phyloP scores from a whole-genome alignment of 805 yeast species.

The Cyberlindnera maritima region DNA sequence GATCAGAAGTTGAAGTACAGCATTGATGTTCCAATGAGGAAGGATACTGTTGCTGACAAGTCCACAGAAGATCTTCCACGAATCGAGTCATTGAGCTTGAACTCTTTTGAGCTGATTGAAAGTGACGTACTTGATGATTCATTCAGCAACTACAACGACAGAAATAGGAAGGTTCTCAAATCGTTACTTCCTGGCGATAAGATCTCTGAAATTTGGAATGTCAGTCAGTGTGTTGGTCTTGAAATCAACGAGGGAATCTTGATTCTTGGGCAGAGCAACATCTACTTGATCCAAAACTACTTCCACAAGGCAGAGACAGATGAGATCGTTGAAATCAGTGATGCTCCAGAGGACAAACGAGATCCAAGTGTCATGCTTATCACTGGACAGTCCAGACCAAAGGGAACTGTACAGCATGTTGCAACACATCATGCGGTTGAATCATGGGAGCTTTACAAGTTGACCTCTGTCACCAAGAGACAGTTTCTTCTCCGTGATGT shows the following conservation, averaged over 20 bases:
- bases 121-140: conserved; percentile 35
- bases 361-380: conserved; percentile 71
- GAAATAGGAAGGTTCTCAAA: conserved; percentile 70
- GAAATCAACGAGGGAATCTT: conserved; percentile 73
- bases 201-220: conserved; percentile 71
- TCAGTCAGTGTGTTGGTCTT: conserved; percentile 72
- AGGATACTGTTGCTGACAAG: conserved; percentile 11
- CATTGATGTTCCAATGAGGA: conserved; percentile 38
- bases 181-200: conserved; percentile 68
- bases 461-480: conserved; percentile 67
- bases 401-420: conserved; percentile 10
- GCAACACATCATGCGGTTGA: conserved; percentile 44
- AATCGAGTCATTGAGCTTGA: conserved; percentile 25
- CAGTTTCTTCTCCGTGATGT: conserved; percentile 77
- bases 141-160: conserved; percentile 49
- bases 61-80: conserved; percentile 14
- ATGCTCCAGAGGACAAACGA: conserved; percentile 57
- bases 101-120: conserved; percentile 45
- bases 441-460: conserved; percentile 57
- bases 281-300: conserved; percentile 70
- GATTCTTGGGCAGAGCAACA: conserved; percentile 60
- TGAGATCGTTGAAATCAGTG: conserved; percentile 62
- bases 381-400: conserved; percentile 41
- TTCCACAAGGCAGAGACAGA: conserved; percentile 49
- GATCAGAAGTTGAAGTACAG: conserved; percentile 42